Evolutionary conservation across 139 green algal species (phyloP).

Genomic region (Chlamydomonas sp.): DNA sequence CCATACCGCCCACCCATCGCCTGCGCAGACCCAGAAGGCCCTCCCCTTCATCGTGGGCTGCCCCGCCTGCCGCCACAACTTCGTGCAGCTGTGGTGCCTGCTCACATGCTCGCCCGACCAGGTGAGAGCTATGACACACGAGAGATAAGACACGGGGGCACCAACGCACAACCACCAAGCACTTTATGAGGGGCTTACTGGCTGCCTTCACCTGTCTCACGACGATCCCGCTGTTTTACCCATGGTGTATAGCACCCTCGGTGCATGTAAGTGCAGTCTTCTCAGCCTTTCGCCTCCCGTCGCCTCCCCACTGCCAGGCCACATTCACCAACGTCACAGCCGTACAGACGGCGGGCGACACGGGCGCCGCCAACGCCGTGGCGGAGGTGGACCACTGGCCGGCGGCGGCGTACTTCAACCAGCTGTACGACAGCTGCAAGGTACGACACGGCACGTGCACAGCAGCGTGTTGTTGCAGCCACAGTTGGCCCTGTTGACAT

Average conservation of each 20-base stretch:
- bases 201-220: too few species aligned
- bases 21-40: constrained; percentile 66
- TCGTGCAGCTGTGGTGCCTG: constrained; percentile 87
- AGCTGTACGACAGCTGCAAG: constrained; percentile 87
- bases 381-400: constrained; percentile 73
- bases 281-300: background rate
- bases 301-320: constrained; percentile 52
- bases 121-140: background rate
- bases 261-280: background rate
- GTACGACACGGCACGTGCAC: constrained; percentile 10
- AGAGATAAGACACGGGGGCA: background rate
- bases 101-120: constrained; percentile 80
- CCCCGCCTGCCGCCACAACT: constrained; percentile 92
- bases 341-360: constrained; percentile 59
- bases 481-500: too few species aligned
- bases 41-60: constrained; percentile 87
- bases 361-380: constrained; percentile 38
- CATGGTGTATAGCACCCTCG: too few species aligned
- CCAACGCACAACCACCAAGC: too few species aligned
- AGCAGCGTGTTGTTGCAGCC: background rate
- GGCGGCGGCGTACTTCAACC: constrained; percentile 54
- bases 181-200: too few species aligned
- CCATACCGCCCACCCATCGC: background rate
- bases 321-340: constrained; percentile 84
- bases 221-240: too few species aligned